phyloP scores from a whole-genome alignment of 768 basidiomycete species.

The Russula sp. region DNA sequence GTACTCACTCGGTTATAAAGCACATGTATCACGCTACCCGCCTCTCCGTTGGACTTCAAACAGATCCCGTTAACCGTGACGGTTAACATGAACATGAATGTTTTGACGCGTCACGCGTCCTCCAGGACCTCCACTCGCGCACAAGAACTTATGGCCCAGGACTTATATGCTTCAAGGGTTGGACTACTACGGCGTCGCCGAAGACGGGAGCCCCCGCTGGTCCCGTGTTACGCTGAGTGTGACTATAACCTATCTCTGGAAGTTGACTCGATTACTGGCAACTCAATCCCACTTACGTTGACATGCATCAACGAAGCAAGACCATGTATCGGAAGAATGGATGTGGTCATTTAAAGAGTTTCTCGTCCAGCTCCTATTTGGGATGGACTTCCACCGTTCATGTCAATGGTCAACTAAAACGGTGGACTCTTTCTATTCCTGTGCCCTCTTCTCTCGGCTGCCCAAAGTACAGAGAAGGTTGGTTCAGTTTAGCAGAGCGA shows the following conservation, averaged over 20 bases:
- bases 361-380: background rate
- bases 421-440: constrained; percentile 22
- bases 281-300: constrained; percentile 35
- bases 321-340: constrained; percentile 8
- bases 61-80: constrained; percentile 37
- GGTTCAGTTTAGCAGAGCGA: constrained; percentile 5
- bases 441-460: background rate
- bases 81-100: background rate
- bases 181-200: background rate
- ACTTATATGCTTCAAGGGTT: background rate
- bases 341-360: constrained; percentile 3
- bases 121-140: constrained; percentile 2
- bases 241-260: constrained; percentile 58
- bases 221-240: constrained; percentile 32
- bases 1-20: constrained; percentile 15
- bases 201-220: constrained; percentile 2
- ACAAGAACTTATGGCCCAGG: background rate
- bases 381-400: background rate
- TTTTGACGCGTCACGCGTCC: constrained; percentile 24
- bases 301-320: constrained; percentile 25
- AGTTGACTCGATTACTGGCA: constrained; percentile 48
- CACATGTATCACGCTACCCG: constrained; percentile 25
- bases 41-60: constrained; percentile 49
- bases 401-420: background rate
- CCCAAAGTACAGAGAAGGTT: background rate